These are phyloP conservation scores for Macadamia tetraphylla DNA, from an alignment of 164 flowering plant genomes.

Conservation along the genomic window DNA sequence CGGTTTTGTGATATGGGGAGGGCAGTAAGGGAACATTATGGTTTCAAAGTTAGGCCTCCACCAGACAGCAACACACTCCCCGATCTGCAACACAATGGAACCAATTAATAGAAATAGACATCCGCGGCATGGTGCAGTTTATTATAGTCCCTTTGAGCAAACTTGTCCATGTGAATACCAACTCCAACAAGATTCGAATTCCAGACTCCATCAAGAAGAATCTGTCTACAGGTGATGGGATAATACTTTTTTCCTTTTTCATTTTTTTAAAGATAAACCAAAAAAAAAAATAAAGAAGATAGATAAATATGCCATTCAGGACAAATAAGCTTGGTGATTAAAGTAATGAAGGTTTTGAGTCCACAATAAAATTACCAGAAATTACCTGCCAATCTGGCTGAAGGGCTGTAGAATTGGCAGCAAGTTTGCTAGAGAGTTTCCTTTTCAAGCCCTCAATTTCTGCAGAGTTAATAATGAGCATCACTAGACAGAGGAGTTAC, in stretches of 20 bases:
- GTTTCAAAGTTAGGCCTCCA: constrained; percentile 99
- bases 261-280: too few species aligned
- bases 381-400: constrained; percentile 96
- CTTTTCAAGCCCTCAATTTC: constrained; percentile 96
- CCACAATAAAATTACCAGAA: neutral
- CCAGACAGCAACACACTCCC: constrained; percentile 98
- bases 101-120: neutral
- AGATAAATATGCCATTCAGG: neutral
- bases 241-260: too few species aligned
- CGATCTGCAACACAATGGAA: constrained; percentile 53
- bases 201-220: too few species aligned
- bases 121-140: too few species aligned
- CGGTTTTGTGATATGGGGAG: constrained; percentile 96
- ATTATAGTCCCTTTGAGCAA: too few species aligned
- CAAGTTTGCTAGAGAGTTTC: constrained; percentile 95
- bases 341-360: neutral
- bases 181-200: too few species aligned
- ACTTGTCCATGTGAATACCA: too few species aligned
- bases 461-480: constrained; percentile 20
- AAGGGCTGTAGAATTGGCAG: constrained; percentile 71
- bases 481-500: neutral
- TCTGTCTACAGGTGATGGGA: too few species aligned
- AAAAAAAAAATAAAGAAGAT: too few species aligned
- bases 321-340: neutral
- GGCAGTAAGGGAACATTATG: constrained; percentile 92